Evolutionary conservation across 2,329 filamentous ascomycete species (phyloP).

Genomic region (Dothistroma pini): DNA sequence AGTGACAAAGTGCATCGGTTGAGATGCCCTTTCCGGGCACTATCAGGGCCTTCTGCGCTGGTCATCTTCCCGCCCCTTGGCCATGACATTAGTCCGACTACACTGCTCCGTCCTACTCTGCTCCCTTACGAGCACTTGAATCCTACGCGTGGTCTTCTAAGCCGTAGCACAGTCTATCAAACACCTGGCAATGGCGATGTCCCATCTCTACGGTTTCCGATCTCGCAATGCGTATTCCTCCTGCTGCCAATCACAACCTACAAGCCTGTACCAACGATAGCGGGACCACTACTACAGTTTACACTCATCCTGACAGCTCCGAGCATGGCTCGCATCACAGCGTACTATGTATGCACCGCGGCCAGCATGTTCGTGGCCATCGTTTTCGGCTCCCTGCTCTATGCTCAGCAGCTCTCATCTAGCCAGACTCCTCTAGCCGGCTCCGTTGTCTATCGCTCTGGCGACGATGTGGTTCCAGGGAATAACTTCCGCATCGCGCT

Average conservation of each 20-base stretch:
- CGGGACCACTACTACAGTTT: background rate
- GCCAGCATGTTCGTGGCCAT: background rate
- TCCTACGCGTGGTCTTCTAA: too few species aligned
- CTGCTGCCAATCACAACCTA: background rate
- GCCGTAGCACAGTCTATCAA: background rate
- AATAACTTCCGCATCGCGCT: too few species aligned
- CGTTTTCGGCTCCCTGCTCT: background rate
- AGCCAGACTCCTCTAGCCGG: background rate
- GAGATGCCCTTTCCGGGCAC: too few species aligned
- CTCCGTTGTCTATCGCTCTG: too few species aligned
- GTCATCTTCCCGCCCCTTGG: too few species aligned
- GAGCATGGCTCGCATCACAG: background rate
- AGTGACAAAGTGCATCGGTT: background rate
- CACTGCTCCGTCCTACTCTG: too few species aligned
- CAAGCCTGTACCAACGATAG: background rate
- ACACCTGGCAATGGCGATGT: background rate
- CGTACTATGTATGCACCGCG: background rate
- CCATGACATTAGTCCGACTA: too few species aligned
- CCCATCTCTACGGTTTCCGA: background rate
- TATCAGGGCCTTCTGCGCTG: too few species aligned
- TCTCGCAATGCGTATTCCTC: background rate
- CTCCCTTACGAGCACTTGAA: too few species aligned
- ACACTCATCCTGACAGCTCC: background rate
- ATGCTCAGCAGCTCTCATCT: background rate
- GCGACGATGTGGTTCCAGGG: too few species aligned